Base-by-base conservation (phyloP, 2,329 filamentous ascomycete genomes). In the Triangularia verruculosa region DNA sequence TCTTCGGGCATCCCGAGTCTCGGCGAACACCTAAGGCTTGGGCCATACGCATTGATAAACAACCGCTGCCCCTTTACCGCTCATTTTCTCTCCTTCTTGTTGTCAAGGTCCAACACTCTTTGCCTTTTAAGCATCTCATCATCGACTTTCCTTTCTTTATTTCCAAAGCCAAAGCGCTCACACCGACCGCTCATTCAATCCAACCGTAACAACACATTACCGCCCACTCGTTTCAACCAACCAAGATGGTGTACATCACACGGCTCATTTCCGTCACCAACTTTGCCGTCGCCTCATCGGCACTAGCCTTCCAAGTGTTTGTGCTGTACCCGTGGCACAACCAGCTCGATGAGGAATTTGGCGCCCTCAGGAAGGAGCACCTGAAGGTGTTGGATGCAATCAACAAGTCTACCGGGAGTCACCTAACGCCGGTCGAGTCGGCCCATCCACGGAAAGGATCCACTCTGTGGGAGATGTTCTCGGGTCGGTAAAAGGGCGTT, bases 301-400 rank as follows among this genome's bases (percentile, higher is more conserved):
- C 88, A 0, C 79, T 90, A 32, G 79, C 78, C 34, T 90, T 90
- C 74, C 87, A 90, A 75, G 85, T 89, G 57, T 87, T 86, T 69
- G 88, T 90, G 43, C 78, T 90, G 11, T 90, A 90, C 74, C 88
- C 88, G 1, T 90, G 87, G 87, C 87, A 90, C 74, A 82, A 88
- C 70, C 79, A 88, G 71, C 77, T 90, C 6, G 85, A 89, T 66
- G 80, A 83, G 20, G 83, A 85, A 64, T 89, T 90, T 70, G 78
- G 84, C 61, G 76, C 79, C 11, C 75, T 89, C 24, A 86, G 84
- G 71, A 79, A 79, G 62, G 86, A 89, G 68, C 85, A 89, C 67
- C 68, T 80, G 15, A 74, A 74, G 59, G 79, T 81, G 27, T 73
- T 59, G 80, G 59, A 59, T 25, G 57, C 57, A 12, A 59, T 59